These are phyloP conservation scores for Alternaria brassicae DNA, from an alignment of 2,329 filamentous ascomycete species.

Conservation along the genomic window DNA sequence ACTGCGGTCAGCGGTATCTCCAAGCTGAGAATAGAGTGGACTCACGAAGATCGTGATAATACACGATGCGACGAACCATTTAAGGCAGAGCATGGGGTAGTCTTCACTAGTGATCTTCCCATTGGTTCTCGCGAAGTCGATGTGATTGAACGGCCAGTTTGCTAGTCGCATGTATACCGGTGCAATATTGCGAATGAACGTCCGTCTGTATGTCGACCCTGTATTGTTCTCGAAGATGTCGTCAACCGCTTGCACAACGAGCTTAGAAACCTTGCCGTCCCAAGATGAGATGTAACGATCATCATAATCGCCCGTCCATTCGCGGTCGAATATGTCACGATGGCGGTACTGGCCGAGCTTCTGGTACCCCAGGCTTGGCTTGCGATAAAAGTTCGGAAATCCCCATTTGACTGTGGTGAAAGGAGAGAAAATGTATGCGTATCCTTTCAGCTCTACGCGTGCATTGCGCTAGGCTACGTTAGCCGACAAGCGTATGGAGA, in stretches of 20 bases:
- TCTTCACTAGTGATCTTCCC: conserved; percentile 32
- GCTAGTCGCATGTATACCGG: conserved; percentile 39
- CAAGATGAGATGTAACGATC: conserved; percentile 43
- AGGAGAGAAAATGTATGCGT: conserved; percentile 30
- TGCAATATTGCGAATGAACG: conserved; percentile 39
- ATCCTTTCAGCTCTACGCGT: conserved; percentile 27
- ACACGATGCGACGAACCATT: conserved; percentile 41
- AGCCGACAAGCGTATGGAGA: background rate
- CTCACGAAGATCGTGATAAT: conserved; percentile 35
- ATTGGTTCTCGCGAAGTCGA: conserved; percentile 30
- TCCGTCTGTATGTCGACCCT: conserved; percentile 39
- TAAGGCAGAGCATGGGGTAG: conserved; percentile 33
- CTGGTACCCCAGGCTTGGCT: conserved; percentile 34
- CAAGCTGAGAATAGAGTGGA: background rate
- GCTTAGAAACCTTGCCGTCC: conserved; percentile 39
- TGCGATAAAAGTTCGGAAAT: conserved; percentile 36
- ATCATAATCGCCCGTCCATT: conserved; percentile 38
- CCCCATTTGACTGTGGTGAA: conserved; percentile 33
- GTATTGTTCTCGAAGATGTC: conserved; percentile 41
- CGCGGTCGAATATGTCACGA: conserved; percentile 33
- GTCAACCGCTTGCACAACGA: conserved; percentile 43
- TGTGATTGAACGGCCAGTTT: conserved; percentile 42
- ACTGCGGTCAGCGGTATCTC: background rate
- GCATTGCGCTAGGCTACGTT: conserved; percentile 15
- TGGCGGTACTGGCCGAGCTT: conserved; percentile 33